These are phyloP conservation scores for Puccinia triticina DNA, from an alignment of 1,284 basidiomycete genomes.

Conservation along the genomic window DNA sequence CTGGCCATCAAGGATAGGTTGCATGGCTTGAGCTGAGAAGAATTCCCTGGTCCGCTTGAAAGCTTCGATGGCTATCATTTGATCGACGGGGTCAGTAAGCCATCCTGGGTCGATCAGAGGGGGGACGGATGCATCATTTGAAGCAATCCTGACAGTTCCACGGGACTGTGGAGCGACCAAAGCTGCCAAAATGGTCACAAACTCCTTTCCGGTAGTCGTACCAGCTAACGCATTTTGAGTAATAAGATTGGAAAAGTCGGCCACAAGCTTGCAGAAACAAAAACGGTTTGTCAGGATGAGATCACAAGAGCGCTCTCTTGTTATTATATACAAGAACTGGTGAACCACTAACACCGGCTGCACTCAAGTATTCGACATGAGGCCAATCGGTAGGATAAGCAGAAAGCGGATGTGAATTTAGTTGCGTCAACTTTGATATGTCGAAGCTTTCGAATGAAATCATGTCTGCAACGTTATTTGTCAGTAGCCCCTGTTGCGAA, in stretches of 20 bases:
- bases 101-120: constrained; percentile 45
- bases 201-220: constrained; percentile 19
- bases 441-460: constrained; percentile 24
- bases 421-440: constrained; percentile 6
- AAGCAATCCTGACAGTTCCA: constrained; percentile 38
- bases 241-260: constrained; percentile 15
- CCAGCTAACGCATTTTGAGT: background rate
- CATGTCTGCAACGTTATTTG: constrained; percentile 43
- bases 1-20: constrained; percentile 31
- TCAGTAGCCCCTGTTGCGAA: constrained; percentile 19
- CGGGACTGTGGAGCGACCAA: constrained; percentile 41
- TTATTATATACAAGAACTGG: background rate
- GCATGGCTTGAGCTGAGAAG: constrained; percentile 25
- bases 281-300: background rate
- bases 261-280: background rate
- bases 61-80: constrained; percentile 28
- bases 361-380: constrained; percentile 45
- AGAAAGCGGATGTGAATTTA: background rate
- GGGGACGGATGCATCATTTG: constrained; percentile 2
- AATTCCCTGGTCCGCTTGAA: constrained; percentile 42
- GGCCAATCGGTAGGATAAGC: constrained; percentile 46
- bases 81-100: constrained; percentile 39
- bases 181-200: constrained; percentile 34
- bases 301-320: background rate
- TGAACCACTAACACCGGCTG: constrained; percentile 24